phyloP scores from a whole-genome alignment of 2,329 filamentous ascomycete genomes.

The Fusarium nygamai region DNA sequence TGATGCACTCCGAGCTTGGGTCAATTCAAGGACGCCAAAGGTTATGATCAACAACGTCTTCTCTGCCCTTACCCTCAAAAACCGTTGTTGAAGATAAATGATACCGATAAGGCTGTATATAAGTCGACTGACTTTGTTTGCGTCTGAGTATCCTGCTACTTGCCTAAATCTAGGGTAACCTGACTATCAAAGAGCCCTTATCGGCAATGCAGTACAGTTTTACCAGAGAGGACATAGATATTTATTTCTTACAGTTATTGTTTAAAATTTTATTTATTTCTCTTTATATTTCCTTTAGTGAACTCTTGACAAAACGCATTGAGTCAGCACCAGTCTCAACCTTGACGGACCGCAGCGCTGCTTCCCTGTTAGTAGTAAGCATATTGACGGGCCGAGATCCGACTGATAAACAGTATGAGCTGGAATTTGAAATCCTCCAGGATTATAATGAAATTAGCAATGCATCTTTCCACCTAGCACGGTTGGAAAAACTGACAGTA shows the following conservation, averaged over 20 bases:
- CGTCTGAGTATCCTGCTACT: background rate
- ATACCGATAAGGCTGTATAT: background rate
- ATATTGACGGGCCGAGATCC: too few species aligned
- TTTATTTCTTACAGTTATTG: background rate
- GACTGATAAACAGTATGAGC: too few species aligned
- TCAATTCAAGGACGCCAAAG: constrained; percentile 28
- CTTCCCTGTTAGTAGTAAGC: too few species aligned
- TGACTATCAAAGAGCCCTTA: background rate
- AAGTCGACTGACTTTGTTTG: background rate
- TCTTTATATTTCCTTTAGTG: background rate
- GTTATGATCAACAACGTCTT: background rate
- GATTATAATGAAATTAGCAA: fast-evolving
- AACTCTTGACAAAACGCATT: fast-evolving
- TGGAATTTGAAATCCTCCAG: too few species aligned
- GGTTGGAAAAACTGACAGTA: too few species aligned
- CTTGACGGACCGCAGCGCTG: too few species aligned
- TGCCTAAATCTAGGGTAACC: fast-evolving
- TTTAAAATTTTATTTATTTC: fast-evolving
- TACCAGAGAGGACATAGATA: background rate
- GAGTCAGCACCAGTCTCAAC: fast-evolving
- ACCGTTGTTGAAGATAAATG: background rate
- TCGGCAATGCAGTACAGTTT: background rate
- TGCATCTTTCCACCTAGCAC: fast-evolving
- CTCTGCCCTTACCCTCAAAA: background rate
- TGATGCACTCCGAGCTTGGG: constrained; percentile 43